Evolutionary conservation across 2,329 filamentous ascomycete species (phyloP).

Genomic region (Calonectria naviculata): DNA sequence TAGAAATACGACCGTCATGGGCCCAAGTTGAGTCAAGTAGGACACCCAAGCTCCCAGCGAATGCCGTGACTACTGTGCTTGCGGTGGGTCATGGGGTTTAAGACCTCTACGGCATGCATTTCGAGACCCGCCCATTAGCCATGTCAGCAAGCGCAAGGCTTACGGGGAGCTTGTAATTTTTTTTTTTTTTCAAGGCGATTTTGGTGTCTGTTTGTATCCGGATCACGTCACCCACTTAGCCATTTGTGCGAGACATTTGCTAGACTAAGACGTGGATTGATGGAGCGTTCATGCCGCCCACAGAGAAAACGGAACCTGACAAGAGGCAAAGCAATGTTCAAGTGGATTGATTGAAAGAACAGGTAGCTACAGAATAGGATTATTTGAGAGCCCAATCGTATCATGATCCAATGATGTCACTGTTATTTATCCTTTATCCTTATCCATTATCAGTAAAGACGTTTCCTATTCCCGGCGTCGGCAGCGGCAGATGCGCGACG

Average conservation of each 20-base stretch:
- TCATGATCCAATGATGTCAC: conserved; percentile 1
- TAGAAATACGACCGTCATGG: not conserved
- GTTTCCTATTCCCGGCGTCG: not conserved
- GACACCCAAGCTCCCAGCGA: not conserved
- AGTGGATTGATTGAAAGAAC: not conserved
- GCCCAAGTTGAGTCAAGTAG: not conserved
- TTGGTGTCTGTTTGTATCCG: not conserved
- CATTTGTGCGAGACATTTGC: not conserved
- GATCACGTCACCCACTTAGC: not conserved
- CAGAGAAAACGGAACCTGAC: not conserved
- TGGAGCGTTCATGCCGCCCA: not conserved
- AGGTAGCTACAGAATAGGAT: not conserved
- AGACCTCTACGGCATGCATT: not conserved
- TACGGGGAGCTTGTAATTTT: conserved; percentile 1
- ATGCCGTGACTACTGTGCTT: not conserved
- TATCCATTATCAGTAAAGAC: not conserved
- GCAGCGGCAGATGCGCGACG: conserved; percentile 15
- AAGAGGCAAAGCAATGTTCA: not conserved
- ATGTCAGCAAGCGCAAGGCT: not conserved
- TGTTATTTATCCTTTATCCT: not conserved
- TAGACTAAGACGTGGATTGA: not conserved
- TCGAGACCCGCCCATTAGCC: not conserved
- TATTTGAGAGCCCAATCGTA: not conserved
- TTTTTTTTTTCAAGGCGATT: not conserved
- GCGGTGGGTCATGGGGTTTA: not conserved